phyloP scores from a whole-genome alignment of 345 rosid species.

The Euphorbia peplus region DNA sequence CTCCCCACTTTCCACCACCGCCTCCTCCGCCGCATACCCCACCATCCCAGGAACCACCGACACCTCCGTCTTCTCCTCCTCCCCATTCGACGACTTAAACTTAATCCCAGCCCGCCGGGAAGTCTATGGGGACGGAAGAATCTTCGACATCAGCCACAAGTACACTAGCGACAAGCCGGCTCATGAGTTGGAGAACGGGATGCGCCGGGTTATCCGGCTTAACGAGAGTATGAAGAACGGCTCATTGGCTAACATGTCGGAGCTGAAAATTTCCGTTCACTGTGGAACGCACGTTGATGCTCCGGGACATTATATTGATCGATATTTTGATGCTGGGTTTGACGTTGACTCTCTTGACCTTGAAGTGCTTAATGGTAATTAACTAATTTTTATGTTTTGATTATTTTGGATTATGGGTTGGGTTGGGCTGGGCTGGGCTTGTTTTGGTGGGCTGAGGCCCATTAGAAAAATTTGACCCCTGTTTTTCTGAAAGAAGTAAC shows the following conservation, averaged over 20 bases:
- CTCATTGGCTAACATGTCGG: constrained; percentile 57
- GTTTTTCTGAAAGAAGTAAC: no score
- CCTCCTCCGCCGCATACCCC: constrained; percentile 37
- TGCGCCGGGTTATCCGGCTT: constrained; percentile 62
- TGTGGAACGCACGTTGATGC: constrained; percentile 93
- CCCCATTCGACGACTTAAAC: constrained; percentile 19
- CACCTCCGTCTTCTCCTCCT: constrained; percentile 24
- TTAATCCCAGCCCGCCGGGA: constrained; percentile 62
- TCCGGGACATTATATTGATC: constrained; percentile 70
- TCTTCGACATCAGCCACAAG: constrained; percentile 77
- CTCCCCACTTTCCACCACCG: constrained; percentile 5
- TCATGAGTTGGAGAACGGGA: constrained; percentile 38
- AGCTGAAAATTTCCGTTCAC: constrained; percentile 67
- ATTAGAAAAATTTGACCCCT: neutral
- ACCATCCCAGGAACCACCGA: constrained; percentile 33
- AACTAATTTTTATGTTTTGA: neutral
- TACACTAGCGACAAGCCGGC: constrained; percentile 55
- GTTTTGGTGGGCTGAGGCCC: neutral
- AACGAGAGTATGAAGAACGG: constrained; percentile 79
- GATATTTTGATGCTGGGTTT: constrained; percentile 74
- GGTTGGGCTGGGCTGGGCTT: neutral
- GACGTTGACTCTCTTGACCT: constrained; percentile 82
- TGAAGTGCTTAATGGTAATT: constrained; percentile 47
- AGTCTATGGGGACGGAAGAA: constrained; percentile 60
- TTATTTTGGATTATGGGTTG: no score